phyloP scores from a whole-genome alignment of 2,329 filamentous ascomycete genomes.

The Diatrype stigma region DNA sequence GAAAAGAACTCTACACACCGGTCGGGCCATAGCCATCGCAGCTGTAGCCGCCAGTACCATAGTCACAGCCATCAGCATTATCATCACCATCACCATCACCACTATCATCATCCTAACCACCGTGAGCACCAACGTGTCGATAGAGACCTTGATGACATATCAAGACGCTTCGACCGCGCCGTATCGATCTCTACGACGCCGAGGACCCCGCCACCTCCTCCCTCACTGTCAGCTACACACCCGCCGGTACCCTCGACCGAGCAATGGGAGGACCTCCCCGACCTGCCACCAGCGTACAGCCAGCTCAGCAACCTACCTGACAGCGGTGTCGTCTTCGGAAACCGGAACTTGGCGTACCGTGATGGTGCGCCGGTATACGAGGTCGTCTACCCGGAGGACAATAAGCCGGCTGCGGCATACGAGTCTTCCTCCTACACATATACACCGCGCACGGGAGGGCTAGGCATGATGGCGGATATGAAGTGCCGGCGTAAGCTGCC shows the following conservation, averaged over 20 bases:
- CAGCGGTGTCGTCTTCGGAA: neutral
- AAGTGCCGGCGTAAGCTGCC: neutral
- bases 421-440: no score
- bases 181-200: neutral
- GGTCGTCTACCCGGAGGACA: neutral
- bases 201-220: neutral
- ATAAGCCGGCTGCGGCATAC: neutral
- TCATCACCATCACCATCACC: neutral
- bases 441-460: neutral
- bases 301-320: neutral
- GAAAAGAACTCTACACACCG: neutral
- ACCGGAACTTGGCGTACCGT: neutral
- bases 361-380: neutral
- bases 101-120: neutral
- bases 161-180: neutral
- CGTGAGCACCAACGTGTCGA: neutral
- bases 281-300: neutral
- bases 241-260: neutral
- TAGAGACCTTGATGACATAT: neutral
- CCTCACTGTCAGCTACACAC: neutral
- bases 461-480: neutral
- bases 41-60: neutral
- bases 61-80: neutral
- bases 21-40: neutral
- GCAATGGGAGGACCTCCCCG: neutral